These are phyloP conservation scores for Aspergillus pseudotamarii DNA, from an alignment of 2,329 filamentous ascomycete genomes.

Conservation along the genomic window DNA sequence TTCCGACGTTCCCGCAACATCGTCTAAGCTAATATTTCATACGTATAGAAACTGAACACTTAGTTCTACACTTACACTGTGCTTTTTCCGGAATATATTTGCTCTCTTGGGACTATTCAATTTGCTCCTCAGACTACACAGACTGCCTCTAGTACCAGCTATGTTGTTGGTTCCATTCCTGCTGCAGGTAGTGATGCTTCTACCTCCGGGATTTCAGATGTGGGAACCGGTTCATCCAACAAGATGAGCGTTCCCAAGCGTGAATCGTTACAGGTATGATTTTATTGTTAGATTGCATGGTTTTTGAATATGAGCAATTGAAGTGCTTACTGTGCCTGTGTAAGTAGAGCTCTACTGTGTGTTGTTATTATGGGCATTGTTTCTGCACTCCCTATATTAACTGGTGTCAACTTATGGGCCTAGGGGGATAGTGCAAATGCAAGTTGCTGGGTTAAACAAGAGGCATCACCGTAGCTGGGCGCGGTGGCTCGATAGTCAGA, in stretches of 20 bases:
- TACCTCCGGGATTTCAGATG: background rate
- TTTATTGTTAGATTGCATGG: background rate
- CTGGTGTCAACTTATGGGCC: background rate
- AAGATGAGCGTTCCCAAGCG: background rate
- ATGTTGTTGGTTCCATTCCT: too few relatives aligned
- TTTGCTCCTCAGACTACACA: too few relatives aligned
- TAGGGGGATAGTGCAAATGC: background rate
- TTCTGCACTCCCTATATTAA: background rate
- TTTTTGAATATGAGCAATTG: background rate
- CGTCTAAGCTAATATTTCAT: too few relatives aligned
- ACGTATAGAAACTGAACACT: too few relatives aligned
- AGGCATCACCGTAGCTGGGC: background rate
- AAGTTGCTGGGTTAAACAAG: background rate
- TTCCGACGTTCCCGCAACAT: too few relatives aligned
- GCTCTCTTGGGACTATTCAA: too few relatives aligned
- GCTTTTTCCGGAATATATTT: too few relatives aligned
- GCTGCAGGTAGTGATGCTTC: too few relatives aligned
- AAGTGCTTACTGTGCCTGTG: background rate
- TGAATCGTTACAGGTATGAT: background rate
- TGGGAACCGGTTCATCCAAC: background rate
- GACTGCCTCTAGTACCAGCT: too few relatives aligned
- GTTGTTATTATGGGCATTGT: background rate
- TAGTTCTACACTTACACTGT: too few relatives aligned
- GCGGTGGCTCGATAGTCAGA: background rate
- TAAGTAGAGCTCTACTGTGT: background rate